Base-by-base conservation (phyloP, 2,329 filamentous ascomycete species). In the Akanthomyces muscarius region DNA sequence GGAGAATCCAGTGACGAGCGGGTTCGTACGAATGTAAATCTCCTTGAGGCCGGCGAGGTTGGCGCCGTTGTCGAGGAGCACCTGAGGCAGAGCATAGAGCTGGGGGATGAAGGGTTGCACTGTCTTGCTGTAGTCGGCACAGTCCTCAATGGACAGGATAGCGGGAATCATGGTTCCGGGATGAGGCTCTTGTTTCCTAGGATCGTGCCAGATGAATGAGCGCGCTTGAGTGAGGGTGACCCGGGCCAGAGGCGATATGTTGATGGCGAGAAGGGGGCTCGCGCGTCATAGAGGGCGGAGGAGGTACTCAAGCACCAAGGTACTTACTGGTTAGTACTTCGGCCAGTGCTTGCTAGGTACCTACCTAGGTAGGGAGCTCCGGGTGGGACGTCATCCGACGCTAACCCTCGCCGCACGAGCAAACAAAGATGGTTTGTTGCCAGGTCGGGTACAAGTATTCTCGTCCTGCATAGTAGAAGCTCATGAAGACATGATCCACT, bases 21-120 rank as follows among this genome's bases (percentile, higher is more conserved):
- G 95, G 73, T 99, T 98, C 21, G 94, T 98, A 54, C 86, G 81
- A 62, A 89, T 74, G 71, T 98, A 99, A 63, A 97, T 78, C 53
- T 87, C 79, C 69, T 86, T 81, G 61, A 97, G 78, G 59, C 80
- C 85, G 59, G 86, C 81, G 41, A 83, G 76, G 71, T 85, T 86
- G 67, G 81, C 81, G 66, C 86, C 79, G 68, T 84, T 84, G 57
- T 85, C 82, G 65, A 86, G 73, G 60, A 90, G 72, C 68, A 86
- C 85, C 63, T 83, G 79, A 13, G 92, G 91, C 38, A 97, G 82
- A 69, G 86, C 80, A 72, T 84, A 84, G 63, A 93, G 80, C 74
- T 92, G 88, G 11, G 84, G 80, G 52, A 92, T 71, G 74, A 86
- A 97, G 11, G 92, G 92, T 67, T 86, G 79, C 68, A 97, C 88